Base-by-base conservation (phyloP, 352 stramenopile species). In the Phytophthora citrophthora region DNA sequence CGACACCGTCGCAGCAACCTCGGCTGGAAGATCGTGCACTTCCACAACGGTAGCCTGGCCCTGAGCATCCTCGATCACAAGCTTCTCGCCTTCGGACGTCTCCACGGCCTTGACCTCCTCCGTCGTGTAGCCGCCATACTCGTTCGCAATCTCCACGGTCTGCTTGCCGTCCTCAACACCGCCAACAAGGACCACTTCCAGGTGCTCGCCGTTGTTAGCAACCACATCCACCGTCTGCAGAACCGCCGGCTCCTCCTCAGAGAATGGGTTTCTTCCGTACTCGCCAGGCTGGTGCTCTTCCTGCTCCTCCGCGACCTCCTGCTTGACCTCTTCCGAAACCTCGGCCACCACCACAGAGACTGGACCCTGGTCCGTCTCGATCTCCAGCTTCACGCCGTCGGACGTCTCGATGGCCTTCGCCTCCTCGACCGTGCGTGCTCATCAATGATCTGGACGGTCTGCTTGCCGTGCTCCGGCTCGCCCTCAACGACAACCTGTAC, bases 401-500 rank as follows among this genome's bases (percentile, higher is more conserved):
- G 13, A 24, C 2, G 62, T 55, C 27, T 46, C 48, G n/a, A 52
- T n/a, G 5, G 12, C 54, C 23, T 32, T 36, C 12, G 40, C 56
- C 31, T 58, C 10, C 39, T 39, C 15, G 5, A 40, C 51, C 46
- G 56, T 64, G 47, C 56, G 26, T 47, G 8, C 2, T 52, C 56
- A 27, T 64, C 38, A 29, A 52, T 23, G 38, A 64, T 45, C 16
- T 64, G 16, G 10, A 64, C 40, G 2, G 38, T 57, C 56, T 41
- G 16, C 20, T 53, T 9, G 40, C 56, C 56, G 34, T 64, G 46
- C 20, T 64, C 56, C 15, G 48, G 40, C 49, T 54, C 36, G n/a
- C 56, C 56, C 29, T 47, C 47, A 52, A 58, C 16, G 27, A 64
- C 20, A 16, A 64, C 12, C 31, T 64, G 56, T 26, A 58, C 2